A percentile compares a stretch with the other conserved stretches of the same genome.
Conservation (phyloP, 176 grass and related monocot genomes). For the Cymbopogon citratus region DNA sequence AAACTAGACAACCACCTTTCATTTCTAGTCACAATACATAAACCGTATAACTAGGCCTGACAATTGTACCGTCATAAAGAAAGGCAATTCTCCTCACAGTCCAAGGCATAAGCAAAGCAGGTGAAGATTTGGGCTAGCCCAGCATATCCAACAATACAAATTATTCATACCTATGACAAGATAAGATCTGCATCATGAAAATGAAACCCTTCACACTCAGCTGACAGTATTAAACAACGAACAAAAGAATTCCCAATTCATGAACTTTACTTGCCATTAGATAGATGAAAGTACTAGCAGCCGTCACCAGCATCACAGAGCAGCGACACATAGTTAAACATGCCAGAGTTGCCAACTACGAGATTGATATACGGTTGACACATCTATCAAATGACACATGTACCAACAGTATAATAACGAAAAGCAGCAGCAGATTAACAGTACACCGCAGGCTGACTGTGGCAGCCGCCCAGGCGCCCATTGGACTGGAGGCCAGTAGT, state of each 20-base stretch:
- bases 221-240: background rate
- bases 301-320: constrained; percentile 7
- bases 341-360: background rate
- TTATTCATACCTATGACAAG: background rate
- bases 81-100: background rate
- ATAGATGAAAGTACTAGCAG: constrained; percentile 1
- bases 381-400: constrained; percentile 37
- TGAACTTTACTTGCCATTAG: background rate
- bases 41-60: background rate
- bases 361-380: background rate
- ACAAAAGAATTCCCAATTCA: background rate
- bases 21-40: background rate
- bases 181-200: background rate
- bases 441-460: background rate
- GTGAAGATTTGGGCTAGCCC: background rate
- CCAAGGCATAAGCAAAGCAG: background rate
- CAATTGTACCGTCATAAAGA: background rate
- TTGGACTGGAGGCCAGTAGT: background rate
- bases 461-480: background rate
- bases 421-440: constrained; percentile 9
- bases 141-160: background rate
- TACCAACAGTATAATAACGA: background rate
- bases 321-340: constrained; percentile 24
- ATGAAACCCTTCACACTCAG: background rate
- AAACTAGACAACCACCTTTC: background rate